Conservation (phyloP, 176 grass and related monocot species). For the Tillandsia fasciculata region DNA sequence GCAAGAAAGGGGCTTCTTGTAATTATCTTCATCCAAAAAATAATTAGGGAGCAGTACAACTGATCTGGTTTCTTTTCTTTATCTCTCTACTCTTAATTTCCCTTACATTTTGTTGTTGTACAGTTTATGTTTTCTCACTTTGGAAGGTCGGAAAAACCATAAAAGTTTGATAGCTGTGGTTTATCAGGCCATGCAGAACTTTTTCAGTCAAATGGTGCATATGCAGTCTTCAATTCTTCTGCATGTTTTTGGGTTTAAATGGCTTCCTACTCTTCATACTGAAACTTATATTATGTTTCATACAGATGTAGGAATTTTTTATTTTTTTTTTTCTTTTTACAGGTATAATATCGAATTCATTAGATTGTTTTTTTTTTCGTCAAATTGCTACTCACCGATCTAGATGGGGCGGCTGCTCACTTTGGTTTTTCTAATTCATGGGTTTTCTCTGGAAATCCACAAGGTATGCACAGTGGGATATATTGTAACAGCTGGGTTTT, state of each 20-base stretch:
- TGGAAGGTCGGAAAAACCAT: constrained; percentile 7
- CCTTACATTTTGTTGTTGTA: background rate
- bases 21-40: constrained; percentile 27
- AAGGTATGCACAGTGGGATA: too few species aligned
- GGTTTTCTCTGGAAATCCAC: too few species aligned
- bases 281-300: background rate
- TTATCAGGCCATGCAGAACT: constrained; percentile 1
- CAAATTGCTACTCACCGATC: too few species aligned
- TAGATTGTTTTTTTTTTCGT: background rate
- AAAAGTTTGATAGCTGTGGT: background rate
- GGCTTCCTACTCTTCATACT: background rate
- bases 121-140: constrained; percentile 18
- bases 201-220: background rate
- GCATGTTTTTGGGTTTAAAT: background rate
- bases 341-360: background rate
- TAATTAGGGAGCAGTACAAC: constrained; percentile 20
- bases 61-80: constrained; percentile 13
- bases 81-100: background rate
- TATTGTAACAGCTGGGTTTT: too few species aligned
- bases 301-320: background rate
- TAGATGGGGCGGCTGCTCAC: too few species aligned
- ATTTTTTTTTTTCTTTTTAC: background rate
- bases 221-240: background rate
- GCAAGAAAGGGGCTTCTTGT: constrained; percentile 28
- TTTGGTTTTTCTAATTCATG: too few species aligned